Conservation (phyloP, 1,284 basidiomycete species). For the Schizophyllum commune region DNA sequence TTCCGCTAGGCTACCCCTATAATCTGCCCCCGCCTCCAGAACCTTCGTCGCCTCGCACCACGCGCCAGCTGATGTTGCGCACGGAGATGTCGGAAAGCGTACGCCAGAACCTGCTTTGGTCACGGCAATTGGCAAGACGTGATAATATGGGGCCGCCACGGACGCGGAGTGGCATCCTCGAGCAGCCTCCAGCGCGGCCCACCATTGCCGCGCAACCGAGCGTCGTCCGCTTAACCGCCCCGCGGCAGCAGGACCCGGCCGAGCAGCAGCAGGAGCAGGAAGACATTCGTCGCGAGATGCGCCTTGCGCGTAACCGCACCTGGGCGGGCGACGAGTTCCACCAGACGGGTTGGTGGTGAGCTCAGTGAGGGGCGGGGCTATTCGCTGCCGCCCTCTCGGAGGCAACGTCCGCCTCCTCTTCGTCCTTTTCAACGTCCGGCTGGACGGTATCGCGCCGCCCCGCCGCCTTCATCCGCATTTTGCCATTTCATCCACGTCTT, state of each 20-base stretch:
- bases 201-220: slow-evolving; percentile 22
- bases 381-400: background rate
- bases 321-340: slow-evolving; percentile 63
- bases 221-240: slow-evolving; percentile 30
- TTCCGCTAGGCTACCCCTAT: slow-evolving; percentile 63
- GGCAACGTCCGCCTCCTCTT: background rate
- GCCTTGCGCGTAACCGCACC: slow-evolving; percentile 51
- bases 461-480: background rate
- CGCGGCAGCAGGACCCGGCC: slow-evolving; percentile 20
- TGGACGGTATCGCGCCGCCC: background rate
- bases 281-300: slow-evolving; percentile 16
- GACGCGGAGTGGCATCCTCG: slow-evolving; percentile 26
- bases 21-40: slow-evolving; percentile 61
- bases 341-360: slow-evolving; percentile 50
- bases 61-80: slow-evolving; percentile 75
- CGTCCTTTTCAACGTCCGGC: background rate
- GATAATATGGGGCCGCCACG: slow-evolving; percentile 32
- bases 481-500: background rate
- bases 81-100: slow-evolving; percentile 84
- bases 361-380: background rate
- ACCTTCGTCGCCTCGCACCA: slow-evolving; percentile 80
- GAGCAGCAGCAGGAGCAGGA: slow-evolving; percentile 13
- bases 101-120: slow-evolving; percentile 79
- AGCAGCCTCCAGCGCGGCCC: slow-evolving; percentile 28
- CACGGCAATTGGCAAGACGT: slow-evolving; percentile 60